Percentiles rank a stretch among this genome's conserved stretches.
Evolutionary conservation across 495 filamentous ascomycete species (phyloP).

Genomic region (Neurospora africana): DNA sequence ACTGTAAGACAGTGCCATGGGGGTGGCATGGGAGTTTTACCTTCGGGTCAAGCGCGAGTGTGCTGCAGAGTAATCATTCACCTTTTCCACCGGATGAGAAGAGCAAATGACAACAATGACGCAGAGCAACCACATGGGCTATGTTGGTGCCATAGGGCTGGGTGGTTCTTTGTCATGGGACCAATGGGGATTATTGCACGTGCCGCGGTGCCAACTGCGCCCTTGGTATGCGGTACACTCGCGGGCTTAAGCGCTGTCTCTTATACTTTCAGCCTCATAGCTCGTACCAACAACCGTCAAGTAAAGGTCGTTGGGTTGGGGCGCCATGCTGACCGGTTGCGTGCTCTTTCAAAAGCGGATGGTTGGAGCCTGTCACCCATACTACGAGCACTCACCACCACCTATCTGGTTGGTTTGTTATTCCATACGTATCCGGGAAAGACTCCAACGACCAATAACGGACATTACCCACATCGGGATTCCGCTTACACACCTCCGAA

Average conservation of each 20-base stretch:
- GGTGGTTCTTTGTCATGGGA: not conserved
- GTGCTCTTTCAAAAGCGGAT: not conserved
- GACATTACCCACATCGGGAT: not conserved
- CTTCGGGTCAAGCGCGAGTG: not conserved
- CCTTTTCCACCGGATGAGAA: not conserved
- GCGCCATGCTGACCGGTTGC: not conserved
- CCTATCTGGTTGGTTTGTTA: not conserved
- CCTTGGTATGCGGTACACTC: not conserved
- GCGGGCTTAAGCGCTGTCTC: not conserved
- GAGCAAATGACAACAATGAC: not conserved
- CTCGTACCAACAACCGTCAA: not conserved
- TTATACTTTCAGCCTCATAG: not conserved
- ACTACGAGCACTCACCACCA: not conserved
- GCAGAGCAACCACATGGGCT: not conserved
- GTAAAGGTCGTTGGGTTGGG: not conserved
- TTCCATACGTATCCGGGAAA: not conserved
- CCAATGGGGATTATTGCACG: not conserved
- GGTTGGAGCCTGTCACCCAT: not conserved
- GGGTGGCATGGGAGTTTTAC: not conserved
- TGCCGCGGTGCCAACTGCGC: not conserved
- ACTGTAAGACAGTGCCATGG: not conserved
- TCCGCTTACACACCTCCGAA: not conserved
- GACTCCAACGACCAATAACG: not conserved
- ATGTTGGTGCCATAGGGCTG: not conserved
- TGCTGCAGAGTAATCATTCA: not conserved